Evolutionary conservation across 345 rosid species (phyloP).

Genomic region (Salix suchowensis): DNA sequence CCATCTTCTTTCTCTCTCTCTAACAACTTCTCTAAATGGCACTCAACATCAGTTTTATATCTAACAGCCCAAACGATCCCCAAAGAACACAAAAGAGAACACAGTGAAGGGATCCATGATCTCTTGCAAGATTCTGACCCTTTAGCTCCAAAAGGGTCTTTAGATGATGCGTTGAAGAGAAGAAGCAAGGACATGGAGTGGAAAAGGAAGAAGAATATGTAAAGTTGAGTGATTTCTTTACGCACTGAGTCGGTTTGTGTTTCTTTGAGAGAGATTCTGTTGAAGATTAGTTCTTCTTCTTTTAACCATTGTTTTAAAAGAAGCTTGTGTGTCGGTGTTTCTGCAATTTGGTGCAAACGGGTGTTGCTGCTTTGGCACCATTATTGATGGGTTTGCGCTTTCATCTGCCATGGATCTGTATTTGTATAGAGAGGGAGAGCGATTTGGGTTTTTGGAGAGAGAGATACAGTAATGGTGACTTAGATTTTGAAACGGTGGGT

Average conservation of each 20-base stretch:
- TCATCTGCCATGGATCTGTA: constrained; percentile 41
- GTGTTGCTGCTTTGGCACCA: constrained; percentile 50
- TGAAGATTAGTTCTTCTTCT: constrained; percentile 82
- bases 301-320: constrained; percentile 93
- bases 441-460: neutral
- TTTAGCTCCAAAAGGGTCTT: neutral
- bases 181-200: constrained; percentile 70
- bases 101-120: constrained; percentile 81
- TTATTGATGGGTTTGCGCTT: constrained; percentile 41
- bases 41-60: constrained; percentile 73
- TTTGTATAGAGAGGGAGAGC: constrained; percentile 9
- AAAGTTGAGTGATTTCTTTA: constrained; percentile 69
- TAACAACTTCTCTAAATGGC: constrained; percentile 67
- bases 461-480: constrained; percentile 4
- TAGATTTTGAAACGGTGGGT: constrained; percentile 9
- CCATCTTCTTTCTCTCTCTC: constrained; percentile 90
- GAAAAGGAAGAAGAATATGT: constrained; percentile 84
- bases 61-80: constrained; percentile 83
- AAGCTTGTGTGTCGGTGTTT: constrained; percentile 87
- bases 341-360: constrained; percentile 90
- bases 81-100: constrained; percentile 61
- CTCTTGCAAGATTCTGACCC: constrained; percentile 35
- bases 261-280: constrained; percentile 68
- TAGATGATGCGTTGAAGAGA: constrained; percentile 65
- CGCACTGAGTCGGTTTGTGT: constrained; percentile 72